Conservation (phyloP, 768 basidiomycete species). For the Calocybe indica region DNA sequence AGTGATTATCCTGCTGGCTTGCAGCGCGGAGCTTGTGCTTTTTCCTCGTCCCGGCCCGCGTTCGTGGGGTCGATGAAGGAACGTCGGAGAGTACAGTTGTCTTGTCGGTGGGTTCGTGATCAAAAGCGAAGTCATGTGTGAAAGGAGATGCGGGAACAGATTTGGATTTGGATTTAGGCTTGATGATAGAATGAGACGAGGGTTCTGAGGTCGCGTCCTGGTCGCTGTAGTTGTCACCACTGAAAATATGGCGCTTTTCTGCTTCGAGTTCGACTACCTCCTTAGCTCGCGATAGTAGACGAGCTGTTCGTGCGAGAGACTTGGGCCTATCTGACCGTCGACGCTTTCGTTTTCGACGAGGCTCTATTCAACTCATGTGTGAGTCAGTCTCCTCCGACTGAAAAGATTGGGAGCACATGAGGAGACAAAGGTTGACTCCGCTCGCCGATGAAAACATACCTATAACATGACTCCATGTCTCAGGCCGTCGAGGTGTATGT, state of each 20-base stretch:
- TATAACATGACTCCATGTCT: conserved; percentile 31
- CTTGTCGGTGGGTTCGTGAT: no score
- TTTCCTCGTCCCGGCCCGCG: no score
- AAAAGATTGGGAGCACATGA: conserved; percentile 1
- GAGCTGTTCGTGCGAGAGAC: background rate
- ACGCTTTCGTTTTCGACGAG: conserved; percentile 30
- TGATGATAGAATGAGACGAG: conserved; percentile 4
- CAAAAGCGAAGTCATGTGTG: no score
- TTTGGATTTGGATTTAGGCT: conserved; percentile 7
- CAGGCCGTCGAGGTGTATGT: conserved; percentile 18
- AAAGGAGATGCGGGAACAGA: conserved; percentile 10
- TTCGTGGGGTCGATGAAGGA: no score
- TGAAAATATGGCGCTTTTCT: background rate
- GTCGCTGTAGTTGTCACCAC: conserved; percentile 4
- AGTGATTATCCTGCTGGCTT: no score
- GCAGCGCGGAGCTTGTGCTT: no score
- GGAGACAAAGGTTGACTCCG: background rate
- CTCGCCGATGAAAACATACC: conserved; percentile 20
- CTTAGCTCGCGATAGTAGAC: background rate
- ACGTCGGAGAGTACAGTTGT: no score
- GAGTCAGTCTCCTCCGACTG: conserved; percentile 3
- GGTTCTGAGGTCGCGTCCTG: background rate
- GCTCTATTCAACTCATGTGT: conserved; percentile 20
- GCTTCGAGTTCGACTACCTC: background rate
- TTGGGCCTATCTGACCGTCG: conserved; percentile 11